Conservation (phyloP, 2,329 filamentous ascomycete species). For the Penicillium capsulatum region DNA sequence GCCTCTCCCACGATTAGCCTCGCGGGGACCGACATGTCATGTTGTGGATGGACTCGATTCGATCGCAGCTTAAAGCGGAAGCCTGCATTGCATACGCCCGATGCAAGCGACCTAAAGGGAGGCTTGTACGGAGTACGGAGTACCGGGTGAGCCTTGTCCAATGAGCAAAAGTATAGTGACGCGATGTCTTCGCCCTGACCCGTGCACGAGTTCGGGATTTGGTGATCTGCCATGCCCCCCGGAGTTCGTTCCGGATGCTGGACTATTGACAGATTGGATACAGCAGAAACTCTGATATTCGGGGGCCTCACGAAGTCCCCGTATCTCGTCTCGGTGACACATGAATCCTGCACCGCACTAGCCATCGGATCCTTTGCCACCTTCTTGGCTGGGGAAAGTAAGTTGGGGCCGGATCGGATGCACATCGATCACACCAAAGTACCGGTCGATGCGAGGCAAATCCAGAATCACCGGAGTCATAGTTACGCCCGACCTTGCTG, state of each 20-base stretch:
- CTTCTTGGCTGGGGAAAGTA: not conserved
- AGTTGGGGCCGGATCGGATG: not conserved
- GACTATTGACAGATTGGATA: constrained; percentile 8
- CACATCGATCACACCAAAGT: too few relatives aligned
- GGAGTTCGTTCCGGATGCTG: constrained; percentile 7
- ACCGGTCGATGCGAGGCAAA: too few relatives aligned
- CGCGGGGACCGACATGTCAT: constrained; percentile 10
- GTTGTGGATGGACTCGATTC: constrained; percentile 13
- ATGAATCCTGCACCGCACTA: constrained; percentile 6
- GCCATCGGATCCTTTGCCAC: constrained; percentile 4
- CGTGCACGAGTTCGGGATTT: constrained; percentile 13
- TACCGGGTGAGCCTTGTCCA: too few relatives aligned
- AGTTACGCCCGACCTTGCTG: too few relatives aligned
- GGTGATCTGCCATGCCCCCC: constrained; percentile 2
- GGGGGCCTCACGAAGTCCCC: not conserved
- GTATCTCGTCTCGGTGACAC: constrained; percentile 13
- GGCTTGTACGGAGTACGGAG: too few relatives aligned
- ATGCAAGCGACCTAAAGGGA: constrained; percentile 20
- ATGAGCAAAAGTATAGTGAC: constrained; percentile 7
- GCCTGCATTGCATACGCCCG: constrained; percentile 22
- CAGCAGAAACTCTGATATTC: not conserved
- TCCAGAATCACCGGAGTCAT: too few relatives aligned
- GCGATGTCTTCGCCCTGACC: not conserved
- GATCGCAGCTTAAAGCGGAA: constrained; percentile 18
- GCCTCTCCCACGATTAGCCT: constrained; percentile 6